Conservation (phyloP, 768 basidiomycete genomes). For the Gloeostereum incarnatum region DNA sequence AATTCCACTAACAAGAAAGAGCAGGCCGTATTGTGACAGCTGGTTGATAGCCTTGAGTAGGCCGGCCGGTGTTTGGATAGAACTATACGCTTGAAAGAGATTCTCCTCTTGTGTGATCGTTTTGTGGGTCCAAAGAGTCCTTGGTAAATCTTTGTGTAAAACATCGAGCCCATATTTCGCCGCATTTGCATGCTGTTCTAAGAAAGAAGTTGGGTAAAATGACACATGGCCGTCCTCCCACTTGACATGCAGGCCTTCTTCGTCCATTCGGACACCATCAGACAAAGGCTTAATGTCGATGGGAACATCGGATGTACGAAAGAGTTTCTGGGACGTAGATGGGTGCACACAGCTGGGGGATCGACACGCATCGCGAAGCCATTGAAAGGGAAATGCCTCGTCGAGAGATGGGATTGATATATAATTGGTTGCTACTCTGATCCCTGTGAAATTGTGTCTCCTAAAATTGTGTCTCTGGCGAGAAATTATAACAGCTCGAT, state of each 20-base stretch:
- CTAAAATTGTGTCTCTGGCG: not conserved
- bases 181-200: slow-evolving; percentile 35
- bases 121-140: slow-evolving; percentile 36
- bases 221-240: slow-evolving; percentile 61
- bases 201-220: slow-evolving; percentile 37
- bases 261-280: slow-evolving; percentile 28
- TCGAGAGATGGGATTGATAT: slow-evolving; percentile 31
- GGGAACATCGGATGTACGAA: slow-evolving; percentile 58
- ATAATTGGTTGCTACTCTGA: too few species aligned
- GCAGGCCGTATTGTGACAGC: slow-evolving; percentile 60
- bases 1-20: slow-evolving; percentile 41
- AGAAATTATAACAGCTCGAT: not conserved
- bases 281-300: slow-evolving; percentile 33
- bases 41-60: slow-evolving; percentile 58
- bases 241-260: slow-evolving; percentile 21
- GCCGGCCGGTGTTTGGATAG: slow-evolving; percentile 32
- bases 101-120: slow-evolving; percentile 25
- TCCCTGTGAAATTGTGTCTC: too few species aligned
- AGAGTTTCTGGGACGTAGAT: slow-evolving; percentile 69
- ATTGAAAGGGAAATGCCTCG: slow-evolving; percentile 51
- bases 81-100: slow-evolving; percentile 49
- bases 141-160: slow-evolving; percentile 32
- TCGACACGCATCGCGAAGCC: slow-evolving; percentile 82
- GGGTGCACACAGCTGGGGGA: slow-evolving; percentile 70
- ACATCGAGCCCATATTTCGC: slow-evolving; percentile 20